These are phyloP conservation scores for Zygoascus flipseniorum DNA, from an alignment of 805 yeast genomes.

Conservation along the genomic window DNA sequence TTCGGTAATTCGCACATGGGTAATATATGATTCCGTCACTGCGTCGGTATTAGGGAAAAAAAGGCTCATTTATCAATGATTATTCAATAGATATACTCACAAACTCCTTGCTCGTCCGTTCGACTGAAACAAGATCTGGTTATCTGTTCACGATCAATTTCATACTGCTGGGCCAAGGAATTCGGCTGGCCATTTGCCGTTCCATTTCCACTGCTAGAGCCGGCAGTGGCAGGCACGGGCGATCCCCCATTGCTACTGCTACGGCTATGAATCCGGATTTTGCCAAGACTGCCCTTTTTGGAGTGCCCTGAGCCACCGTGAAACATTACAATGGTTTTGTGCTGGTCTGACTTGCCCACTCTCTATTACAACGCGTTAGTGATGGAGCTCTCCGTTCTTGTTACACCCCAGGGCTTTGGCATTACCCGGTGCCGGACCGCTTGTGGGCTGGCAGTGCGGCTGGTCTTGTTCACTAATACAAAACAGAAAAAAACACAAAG, in stretches of 20 bases:
- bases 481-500: too few relatives aligned
- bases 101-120: constrained; percentile 26
- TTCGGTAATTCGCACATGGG: constrained; percentile 70
- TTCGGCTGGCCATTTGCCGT: background rate
- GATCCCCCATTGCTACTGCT: background rate
- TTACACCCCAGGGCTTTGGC: too few relatives aligned
- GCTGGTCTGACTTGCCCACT: background rate
- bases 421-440: too few relatives aligned
- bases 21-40: constrained; percentile 49
- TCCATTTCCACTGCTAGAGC: constrained; percentile 17
- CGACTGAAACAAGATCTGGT: constrained; percentile 43
- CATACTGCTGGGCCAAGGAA: constrained; percentile 29
- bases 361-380: too few relatives aligned
- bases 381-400: too few relatives aligned
- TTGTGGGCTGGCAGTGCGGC: too few relatives aligned
- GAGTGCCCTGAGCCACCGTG: background rate
- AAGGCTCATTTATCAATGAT: background rate
- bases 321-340: background rate
- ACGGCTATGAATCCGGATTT: background rate
- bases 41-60: background rate
- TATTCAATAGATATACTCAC: constrained; percentile 25
- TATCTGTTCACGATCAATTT: constrained; percentile 43
- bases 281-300: background rate
- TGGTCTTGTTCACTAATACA: too few relatives aligned
- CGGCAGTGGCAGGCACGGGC: background rate